phyloP scores from a whole-genome alignment of 768 basidiomycete species.

The Gyrodon lividus region DNA sequence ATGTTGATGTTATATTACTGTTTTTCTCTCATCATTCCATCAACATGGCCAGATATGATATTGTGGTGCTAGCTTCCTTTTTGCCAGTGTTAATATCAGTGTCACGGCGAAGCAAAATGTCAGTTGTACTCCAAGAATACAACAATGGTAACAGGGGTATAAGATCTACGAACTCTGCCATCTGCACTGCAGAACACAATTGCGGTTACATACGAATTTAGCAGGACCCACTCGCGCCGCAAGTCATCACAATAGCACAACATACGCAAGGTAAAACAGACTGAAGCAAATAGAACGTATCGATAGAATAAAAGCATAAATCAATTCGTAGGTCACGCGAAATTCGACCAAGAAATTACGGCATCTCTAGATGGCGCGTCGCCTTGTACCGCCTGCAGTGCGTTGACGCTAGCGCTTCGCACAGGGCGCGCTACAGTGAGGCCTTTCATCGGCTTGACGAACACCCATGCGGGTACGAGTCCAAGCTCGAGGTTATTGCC shows the following conservation, averaged over 20 bases:
- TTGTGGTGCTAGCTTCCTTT: no score
- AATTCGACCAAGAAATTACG: constrained; percentile 72
- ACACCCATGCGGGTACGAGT: constrained; percentile 75
- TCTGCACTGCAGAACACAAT: neutral
- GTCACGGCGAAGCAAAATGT: no score
- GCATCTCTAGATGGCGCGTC: constrained; percentile 40
- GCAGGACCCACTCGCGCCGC: constrained; percentile 1
- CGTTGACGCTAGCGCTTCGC: constrained; percentile 50
- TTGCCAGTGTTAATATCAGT: neutral
- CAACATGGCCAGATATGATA: no score
- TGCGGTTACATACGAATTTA: neutral
- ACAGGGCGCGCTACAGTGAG: constrained; percentile 62
- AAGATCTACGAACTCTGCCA: neutral
- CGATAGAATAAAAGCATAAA: neutral
- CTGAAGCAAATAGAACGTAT: neutral
- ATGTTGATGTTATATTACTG: neutral
- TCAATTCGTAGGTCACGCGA: constrained; percentile 23
- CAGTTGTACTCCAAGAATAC: neutral
- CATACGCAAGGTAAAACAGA: neutral
- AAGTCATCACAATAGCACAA: neutral
- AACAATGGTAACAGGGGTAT: neutral
- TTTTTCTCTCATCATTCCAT: neutral
- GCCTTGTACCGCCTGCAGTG: constrained; percentile 49
- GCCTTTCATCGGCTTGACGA: constrained; percentile 61
- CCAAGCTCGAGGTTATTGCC: constrained; percentile 60